A percentile compares a stretch with the other conserved stretches of the same genome.
These are phyloP conservation scores for Helichrysum umbraculigerum DNA, from an alignment of 129 eudicot genomes.

Conservation along the genomic window DNA sequence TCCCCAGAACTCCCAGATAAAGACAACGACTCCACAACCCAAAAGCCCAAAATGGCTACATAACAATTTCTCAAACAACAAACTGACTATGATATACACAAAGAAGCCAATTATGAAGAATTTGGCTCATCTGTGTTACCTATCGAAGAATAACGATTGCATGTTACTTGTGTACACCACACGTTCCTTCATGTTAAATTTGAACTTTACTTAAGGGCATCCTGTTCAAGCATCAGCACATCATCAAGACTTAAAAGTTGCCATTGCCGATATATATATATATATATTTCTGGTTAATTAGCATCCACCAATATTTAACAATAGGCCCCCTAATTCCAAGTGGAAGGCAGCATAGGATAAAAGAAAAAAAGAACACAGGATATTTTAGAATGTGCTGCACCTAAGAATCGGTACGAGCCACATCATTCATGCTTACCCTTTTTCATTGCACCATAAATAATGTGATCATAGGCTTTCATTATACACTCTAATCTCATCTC, in stretches of 20 bases:
- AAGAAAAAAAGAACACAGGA: conserved; percentile 49
- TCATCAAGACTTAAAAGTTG: conserved; percentile 26
- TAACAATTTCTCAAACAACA: neutral
- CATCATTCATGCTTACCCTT: conserved; percentile 28
- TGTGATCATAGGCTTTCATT: conserved; percentile 37
- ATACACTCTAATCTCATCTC: conserved; percentile 42
- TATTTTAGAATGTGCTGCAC: conserved; percentile 74
- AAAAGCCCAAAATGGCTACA: conserved; percentile 1
- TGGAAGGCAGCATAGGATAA: conserved; percentile 22
- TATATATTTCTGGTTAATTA: conserved; percentile 23
- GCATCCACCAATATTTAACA: conserved; percentile 22
- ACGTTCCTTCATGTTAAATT: conserved; percentile 22
- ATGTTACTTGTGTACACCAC: conserved; percentile 24
- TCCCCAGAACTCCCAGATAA: neutral
- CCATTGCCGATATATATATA: neutral
- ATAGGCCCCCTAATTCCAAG: conserved; percentile 44
- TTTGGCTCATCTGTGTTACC: conserved; percentile 3
- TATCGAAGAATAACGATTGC: conserved; percentile 1
- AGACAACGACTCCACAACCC: neutral
- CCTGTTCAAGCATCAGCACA: conserved; percentile 24
- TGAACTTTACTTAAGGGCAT: conserved; percentile 29
- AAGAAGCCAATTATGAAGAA: conserved; percentile 6
- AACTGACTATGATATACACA: neutral
- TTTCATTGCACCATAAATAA: conserved; percentile 56
- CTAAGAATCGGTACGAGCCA: conserved; percentile 36